These are phyloP conservation scores for Microstroma glucosiphilum DNA, from an alignment of 1,284 basidiomycete genomes.

Conservation along the genomic window DNA sequence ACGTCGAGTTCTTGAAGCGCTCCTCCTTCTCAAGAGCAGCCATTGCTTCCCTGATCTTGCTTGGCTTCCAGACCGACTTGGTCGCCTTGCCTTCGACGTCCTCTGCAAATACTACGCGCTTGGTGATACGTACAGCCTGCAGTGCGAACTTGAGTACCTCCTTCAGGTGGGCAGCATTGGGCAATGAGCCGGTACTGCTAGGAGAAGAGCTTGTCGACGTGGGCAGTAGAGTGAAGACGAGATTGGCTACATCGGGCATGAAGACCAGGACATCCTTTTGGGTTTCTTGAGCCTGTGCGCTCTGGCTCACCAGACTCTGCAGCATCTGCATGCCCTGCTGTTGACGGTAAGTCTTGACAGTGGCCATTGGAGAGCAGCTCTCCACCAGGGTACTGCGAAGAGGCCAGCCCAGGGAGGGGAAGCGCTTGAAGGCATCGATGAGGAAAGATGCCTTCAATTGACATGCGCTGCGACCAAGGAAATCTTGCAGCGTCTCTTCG, in stretches of 20 bases:
- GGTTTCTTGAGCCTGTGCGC: constrained; percentile 37
- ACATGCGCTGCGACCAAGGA: constrained; percentile 72
- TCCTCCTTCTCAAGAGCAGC: constrained; percentile 52
- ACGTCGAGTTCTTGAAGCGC: constrained; percentile 11
- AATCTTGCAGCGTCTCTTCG: constrained; percentile 67
- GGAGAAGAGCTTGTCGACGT: background rate
- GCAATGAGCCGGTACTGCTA: background rate
- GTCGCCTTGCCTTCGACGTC: constrained; percentile 52
- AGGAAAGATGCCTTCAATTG: constrained; percentile 70
- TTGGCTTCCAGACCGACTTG: constrained; percentile 55
- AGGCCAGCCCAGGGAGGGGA: constrained; percentile 64
- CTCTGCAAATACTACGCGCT: constrained; percentile 48
- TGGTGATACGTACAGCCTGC: constrained; percentile 63
- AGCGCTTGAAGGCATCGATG: constrained; percentile 68
- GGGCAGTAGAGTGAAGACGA: background rate
- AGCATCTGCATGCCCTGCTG: constrained; percentile 68
- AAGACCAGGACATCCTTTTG: background rate
- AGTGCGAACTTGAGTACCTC: constrained; percentile 71
- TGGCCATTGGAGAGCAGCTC: constrained; percentile 44
- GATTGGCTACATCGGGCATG: constrained; percentile 29
- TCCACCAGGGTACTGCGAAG: constrained; percentile 62
- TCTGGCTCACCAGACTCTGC: constrained; percentile 62
- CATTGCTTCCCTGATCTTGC: constrained; percentile 53
- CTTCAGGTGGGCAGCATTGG: constrained; percentile 56
- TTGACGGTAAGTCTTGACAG: constrained; percentile 34